A percentile compares a stretch with the other conserved stretches of the same genome.
Conservation (phyloP, 2,329 filamentous ascomycete genomes). For the Cordyceps farinosa region DNA sequence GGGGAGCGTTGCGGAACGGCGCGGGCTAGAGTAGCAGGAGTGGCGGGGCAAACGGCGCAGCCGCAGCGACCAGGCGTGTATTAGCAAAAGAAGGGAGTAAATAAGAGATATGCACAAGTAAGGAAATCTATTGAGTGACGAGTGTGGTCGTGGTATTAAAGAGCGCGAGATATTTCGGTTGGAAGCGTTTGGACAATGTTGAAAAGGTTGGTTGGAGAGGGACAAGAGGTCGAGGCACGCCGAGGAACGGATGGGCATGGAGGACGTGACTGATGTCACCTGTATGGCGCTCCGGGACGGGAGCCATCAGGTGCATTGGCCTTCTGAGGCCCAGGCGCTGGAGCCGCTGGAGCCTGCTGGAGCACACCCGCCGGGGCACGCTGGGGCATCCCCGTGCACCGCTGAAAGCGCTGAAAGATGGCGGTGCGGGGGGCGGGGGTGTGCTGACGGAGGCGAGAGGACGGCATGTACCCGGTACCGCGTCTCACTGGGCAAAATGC, state of each 20-base stretch:
- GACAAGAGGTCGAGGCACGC: slow-evolving; percentile 3
- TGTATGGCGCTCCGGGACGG: slow-evolving; percentile 4
- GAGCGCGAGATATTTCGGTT: neutral
- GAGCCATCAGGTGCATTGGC: slow-evolving; percentile 4
- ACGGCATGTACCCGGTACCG: neutral
- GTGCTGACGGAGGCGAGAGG: neutral
- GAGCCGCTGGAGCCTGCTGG: neutral
- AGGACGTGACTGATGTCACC: slow-evolving; percentile 18
- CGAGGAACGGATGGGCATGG: neutral
- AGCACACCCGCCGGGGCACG: neutral
- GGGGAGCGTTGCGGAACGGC: neutral
- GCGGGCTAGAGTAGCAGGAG: neutral
- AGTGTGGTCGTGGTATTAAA: slow-evolving; percentile 5
- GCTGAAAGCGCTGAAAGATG: neutral
- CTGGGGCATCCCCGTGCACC: slow-evolving; percentile 4
- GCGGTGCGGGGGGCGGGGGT: neutral
- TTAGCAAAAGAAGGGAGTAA: neutral
- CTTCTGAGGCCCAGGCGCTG: neutral
- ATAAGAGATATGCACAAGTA: slow-evolving; percentile 1
- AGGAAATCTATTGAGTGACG: slow-evolving; percentile 14
- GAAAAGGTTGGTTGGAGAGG: slow-evolving; percentile 2
- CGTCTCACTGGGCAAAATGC: neutral
- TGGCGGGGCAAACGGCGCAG: slow-evolving; percentile 14
- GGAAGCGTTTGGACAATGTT: neutral
- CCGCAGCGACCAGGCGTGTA: slow-evolving; percentile 5